Percentiles rank a stretch among this genome's conserved stretches.
Evolutionary conservation across 2,329 filamentous ascomycete genomes (phyloP).

Genomic region (Xylaria sp.): DNA sequence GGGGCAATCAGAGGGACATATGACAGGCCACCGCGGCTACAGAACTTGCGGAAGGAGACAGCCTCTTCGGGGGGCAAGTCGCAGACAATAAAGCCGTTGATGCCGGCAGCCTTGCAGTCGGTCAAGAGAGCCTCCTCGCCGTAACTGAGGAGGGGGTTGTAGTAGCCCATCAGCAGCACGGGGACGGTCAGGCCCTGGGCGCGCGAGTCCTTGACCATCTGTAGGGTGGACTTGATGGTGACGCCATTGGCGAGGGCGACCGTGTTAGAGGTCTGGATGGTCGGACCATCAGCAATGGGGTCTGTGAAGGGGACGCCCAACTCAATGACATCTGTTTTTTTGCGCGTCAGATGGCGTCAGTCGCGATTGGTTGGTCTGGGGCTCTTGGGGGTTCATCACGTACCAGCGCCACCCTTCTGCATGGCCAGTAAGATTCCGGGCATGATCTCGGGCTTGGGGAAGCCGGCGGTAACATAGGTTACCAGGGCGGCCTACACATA

Average conservation of each 20-base stretch:
- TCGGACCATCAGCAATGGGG: slow-evolving; percentile 96
- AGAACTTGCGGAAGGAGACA: slow-evolving; percentile 87
- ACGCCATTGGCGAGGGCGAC: slow-evolving; percentile 90
- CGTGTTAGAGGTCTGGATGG: slow-evolving; percentile 95
- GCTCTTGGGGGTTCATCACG: slow-evolving; percentile 45
- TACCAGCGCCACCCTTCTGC: slow-evolving; percentile 92
- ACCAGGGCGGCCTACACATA: slow-evolving; percentile 79
- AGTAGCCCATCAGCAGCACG: slow-evolving; percentile 97
- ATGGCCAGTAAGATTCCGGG: slow-evolving; percentile 86
- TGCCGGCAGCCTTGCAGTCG: slow-evolving; percentile 84
- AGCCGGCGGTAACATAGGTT: slow-evolving; percentile 96
- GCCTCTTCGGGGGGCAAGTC: slow-evolving; percentile 97
- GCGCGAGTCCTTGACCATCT: slow-evolving; percentile 86
- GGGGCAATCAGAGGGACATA: slow-evolving; percentile 98
- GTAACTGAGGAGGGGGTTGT: slow-evolving; percentile 94
- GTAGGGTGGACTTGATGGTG: slow-evolving; percentile 80
- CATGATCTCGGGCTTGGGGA: slow-evolving; percentile 83
- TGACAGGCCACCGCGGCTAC: slow-evolving; percentile 82
- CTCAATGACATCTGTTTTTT: slow-evolving; percentile 84
- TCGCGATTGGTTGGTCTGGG: slow-evolving; percentile 9
- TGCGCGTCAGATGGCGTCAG: slow-evolving; percentile 27
- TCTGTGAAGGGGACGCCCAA: slow-evolving; percentile 97
- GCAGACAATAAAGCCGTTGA: slow-evolving; percentile 97
- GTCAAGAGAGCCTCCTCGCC: slow-evolving; percentile 89
- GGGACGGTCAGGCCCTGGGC: slow-evolving; percentile 81